These are phyloP conservation scores for Aethionema arabicum DNA, from an alignment of 345 rosid genomes.

Conservation along the genomic window DNA sequence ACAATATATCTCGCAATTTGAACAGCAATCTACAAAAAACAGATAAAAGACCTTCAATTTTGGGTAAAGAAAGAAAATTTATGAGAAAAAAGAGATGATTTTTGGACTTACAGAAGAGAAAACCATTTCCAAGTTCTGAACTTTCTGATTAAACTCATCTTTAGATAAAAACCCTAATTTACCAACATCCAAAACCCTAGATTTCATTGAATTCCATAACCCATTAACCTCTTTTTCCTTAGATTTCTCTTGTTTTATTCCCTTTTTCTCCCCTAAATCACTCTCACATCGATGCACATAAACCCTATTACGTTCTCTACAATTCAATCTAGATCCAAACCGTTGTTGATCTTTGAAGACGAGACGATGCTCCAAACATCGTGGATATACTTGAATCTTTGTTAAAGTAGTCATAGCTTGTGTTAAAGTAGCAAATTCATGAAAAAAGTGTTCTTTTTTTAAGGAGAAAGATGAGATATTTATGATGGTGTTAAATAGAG, in stretches of 20 bases:
- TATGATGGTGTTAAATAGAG: slow-evolving; percentile 27
- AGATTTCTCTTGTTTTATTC: slow-evolving; percentile 33
- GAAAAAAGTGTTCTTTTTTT: slow-evolving; percentile 7
- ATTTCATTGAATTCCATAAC: slow-evolving; percentile 44
- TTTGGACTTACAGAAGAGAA: slow-evolving; percentile 53
- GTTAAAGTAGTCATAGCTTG: slow-evolving; percentile 54
- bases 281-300: slow-evolving; percentile 41
- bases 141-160: slow-evolving; percentile 44
- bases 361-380: slow-evolving; percentile 38
- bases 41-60: not conserved
- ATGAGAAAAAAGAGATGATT: not conserved
- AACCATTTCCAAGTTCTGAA: slow-evolving; percentile 56
- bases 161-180: slow-evolving; percentile 42
- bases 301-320: slow-evolving; percentile 56
- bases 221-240: slow-evolving; percentile 46
- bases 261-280: slow-evolving; percentile 40
- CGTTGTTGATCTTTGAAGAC: slow-evolving; percentile 40
- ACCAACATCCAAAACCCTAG: slow-evolving; percentile 38
- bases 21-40: slow-evolving; percentile 55
- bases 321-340: slow-evolving; percentile 32
- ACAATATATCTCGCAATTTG: slow-evolving; percentile 92
- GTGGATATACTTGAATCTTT: slow-evolving; percentile 54
- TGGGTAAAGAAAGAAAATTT: not conserved
- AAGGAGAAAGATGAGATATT: slow-evolving; percentile 16
- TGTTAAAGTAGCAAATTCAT: slow-evolving; percentile 30